A percentile compares a stretch with the other conserved stretches of the same genome.
Evolutionary conservation across 495 filamentous ascomycete genomes (phyloP).

Genomic region (Collariella sp.): DNA sequence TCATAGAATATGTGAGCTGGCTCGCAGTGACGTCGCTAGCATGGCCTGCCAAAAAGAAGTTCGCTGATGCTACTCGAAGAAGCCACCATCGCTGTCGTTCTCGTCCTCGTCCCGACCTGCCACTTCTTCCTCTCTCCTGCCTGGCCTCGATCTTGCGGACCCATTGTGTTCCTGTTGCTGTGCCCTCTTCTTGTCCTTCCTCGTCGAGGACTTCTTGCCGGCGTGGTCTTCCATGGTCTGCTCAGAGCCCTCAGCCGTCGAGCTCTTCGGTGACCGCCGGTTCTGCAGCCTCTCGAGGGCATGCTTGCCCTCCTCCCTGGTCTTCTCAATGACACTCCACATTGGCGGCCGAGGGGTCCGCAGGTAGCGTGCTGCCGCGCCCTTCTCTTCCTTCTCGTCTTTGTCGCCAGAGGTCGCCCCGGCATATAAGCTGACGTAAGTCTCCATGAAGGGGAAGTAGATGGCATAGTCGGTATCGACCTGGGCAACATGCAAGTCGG

Average conservation of each 20-base stretch:
- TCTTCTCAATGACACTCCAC: conserved; percentile 61
- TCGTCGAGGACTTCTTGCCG: background rate
- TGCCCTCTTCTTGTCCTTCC: background rate
- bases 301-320: conserved; percentile 50
- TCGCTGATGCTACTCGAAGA: conserved; percentile 25
- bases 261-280: conserved; percentile 12
- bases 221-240: background rate
- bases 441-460: conserved; percentile 69
- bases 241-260: background rate
- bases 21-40: background rate
- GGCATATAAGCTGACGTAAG: conserved; percentile 71
- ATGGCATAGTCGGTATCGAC: conserved; percentile 82
- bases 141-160: background rate
- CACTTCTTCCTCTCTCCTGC: background rate
- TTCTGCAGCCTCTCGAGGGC: conserved; percentile 50
- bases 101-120: background rate
- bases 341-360: conserved; percentile 45
- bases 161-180: background rate
- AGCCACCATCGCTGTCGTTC: conserved; percentile 16
- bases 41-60: background rate
- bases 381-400: conserved; percentile 22
- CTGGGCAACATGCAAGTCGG: conserved; percentile 57
- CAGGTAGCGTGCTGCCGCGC: conserved; percentile 30
- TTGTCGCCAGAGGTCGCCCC: conserved; percentile 34
- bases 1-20: conserved; percentile 8